phyloP scores from a whole-genome alignment of 1,284 basidiomycete genomes.

The Ustilago curta region DNA sequence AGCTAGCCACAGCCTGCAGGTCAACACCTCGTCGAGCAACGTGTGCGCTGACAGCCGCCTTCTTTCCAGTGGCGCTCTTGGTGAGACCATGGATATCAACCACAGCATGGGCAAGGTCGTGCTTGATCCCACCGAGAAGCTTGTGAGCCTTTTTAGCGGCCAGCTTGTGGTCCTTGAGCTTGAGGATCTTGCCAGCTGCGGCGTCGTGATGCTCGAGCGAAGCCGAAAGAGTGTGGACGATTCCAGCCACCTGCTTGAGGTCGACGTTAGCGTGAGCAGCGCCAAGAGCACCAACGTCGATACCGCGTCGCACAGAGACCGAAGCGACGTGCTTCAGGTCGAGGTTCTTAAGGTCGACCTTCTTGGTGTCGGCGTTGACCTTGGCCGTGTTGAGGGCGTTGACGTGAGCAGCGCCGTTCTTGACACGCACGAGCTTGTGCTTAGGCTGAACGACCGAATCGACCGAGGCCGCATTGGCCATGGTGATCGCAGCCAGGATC shows the following conservation, averaged over 20 bases:
- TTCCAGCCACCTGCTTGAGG: conserved; percentile 33
- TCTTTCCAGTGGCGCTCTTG: background rate
- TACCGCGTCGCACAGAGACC: conserved; percentile 12
- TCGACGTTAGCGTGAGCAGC: conserved; percentile 12
- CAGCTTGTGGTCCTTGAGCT: conserved; percentile 18
- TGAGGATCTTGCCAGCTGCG: conserved; percentile 16
- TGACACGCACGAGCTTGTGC: conserved; percentile 25
- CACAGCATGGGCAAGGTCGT: conserved; percentile 3
- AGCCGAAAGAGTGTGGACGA: conserved; percentile 37
- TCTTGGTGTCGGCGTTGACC: conserved; percentile 4
- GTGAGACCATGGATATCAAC: conserved; percentile 12
- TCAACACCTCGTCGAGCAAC: background rate
- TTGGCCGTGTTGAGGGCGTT: conserved; percentile 24
- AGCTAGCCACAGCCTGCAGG: background rate
- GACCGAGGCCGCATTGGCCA: conserved; percentile 25
- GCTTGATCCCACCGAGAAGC: conserved; percentile 15
- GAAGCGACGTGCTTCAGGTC: conserved; percentile 19
- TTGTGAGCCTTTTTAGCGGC: conserved; percentile 3
- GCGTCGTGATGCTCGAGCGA: conserved; percentile 23
- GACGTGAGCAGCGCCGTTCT: conserved; percentile 21
- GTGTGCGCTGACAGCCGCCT: background rate
- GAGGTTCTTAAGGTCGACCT: conserved; percentile 19
- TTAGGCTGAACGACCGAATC: conserved; percentile 17
- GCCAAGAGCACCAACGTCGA: background rate
- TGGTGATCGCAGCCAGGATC: conserved; percentile 34